Conservation (phyloP, 495 filamentous ascomycete species). For the Wilcoxina mikolae region DNA sequence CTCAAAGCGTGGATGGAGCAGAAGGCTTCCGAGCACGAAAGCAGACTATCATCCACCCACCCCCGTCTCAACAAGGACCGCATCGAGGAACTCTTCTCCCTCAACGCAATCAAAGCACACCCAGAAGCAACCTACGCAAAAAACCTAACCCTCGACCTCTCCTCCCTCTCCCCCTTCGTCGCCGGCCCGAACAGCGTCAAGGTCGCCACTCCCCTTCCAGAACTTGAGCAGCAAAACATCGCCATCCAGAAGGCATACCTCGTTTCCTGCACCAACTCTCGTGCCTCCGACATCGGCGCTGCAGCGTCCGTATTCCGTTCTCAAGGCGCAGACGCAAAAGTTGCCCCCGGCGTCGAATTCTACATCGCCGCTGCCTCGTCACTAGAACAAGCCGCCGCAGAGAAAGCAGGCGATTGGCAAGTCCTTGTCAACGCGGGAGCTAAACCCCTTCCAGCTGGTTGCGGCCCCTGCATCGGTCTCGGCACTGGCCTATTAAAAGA, state of each 20-base stretch:
- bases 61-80: conserved; percentile 50
- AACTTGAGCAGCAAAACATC: conserved; percentile 61
- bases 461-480: conserved; percentile 83
- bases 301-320: conserved; percentile 73
- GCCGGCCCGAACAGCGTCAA: conserved; percentile 90
- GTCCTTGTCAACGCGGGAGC: conserved; percentile 67
- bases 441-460: conserved; percentile 57
- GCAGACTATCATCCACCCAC: conserved; percentile 28
- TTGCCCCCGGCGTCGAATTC: conserved; percentile 66
- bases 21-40: conserved; percentile 51
- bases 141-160: conserved; percentile 58
- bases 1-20: conserved; percentile 60
- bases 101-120: conserved; percentile 53
- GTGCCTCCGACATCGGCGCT: conserved; percentile 65
- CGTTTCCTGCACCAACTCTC: conserved; percentile 79
- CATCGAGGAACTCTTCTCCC: conserved; percentile 53
- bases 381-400: conserved; percentile 62
- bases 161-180: conserved; percentile 71
- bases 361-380: conserved; percentile 84
- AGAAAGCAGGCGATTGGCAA: conserved; percentile 81
- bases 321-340: conserved; percentile 47
- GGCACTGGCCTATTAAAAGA: conserved; percentile 70
- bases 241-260: conserved; percentile 75
- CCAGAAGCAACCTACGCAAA: conserved; percentile 72
- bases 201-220: conserved; percentile 57